Conservation (phyloP, 1,284 basidiomycete species). For the Baeospora myosura region DNA sequence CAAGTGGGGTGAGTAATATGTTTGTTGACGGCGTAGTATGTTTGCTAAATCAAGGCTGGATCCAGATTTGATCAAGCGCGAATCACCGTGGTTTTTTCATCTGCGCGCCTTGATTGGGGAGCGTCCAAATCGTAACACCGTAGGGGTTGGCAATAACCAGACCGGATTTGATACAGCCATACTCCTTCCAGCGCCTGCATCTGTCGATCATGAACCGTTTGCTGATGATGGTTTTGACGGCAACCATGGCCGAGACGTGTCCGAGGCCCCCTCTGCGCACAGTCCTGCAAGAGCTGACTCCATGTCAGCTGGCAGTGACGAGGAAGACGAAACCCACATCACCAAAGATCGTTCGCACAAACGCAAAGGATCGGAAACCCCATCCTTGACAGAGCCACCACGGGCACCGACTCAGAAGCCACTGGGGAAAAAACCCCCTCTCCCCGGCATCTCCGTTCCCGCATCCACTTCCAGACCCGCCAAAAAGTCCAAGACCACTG, state of each 20-base stretch:
- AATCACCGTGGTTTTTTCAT: slow-evolving; percentile 9
- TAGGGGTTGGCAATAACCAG: slow-evolving; percentile 8
- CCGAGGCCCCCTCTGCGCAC: neutral
- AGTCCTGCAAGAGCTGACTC: neutral
- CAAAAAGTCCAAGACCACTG: neutral
- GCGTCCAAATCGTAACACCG: slow-evolving; percentile 6
- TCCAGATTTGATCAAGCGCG: too few relatives aligned
- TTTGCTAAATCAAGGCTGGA: too few relatives aligned
- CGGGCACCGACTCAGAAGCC: neutral
- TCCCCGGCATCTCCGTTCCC: neutral
- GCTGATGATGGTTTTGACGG: neutral
- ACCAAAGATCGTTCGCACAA: too few relatives aligned
- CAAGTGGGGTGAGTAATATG: too few relatives aligned
- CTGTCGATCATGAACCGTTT: neutral
- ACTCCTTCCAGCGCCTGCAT: neutral
- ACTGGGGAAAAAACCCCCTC: neutral
- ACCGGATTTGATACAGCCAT: slow-evolving; percentile 3
- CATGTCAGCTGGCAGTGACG: neutral
- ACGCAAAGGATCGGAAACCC: neutral
- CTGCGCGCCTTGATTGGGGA: slow-evolving; percentile 7
- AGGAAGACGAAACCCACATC: neutral
- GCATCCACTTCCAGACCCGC: neutral
- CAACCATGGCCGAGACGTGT: neutral
- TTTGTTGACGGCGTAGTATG: too few relatives aligned
- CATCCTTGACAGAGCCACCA: neutral